Base-by-base conservation (phyloP, 495 filamentous ascomycete genomes). In the Penicillium verhagenii region DNA sequence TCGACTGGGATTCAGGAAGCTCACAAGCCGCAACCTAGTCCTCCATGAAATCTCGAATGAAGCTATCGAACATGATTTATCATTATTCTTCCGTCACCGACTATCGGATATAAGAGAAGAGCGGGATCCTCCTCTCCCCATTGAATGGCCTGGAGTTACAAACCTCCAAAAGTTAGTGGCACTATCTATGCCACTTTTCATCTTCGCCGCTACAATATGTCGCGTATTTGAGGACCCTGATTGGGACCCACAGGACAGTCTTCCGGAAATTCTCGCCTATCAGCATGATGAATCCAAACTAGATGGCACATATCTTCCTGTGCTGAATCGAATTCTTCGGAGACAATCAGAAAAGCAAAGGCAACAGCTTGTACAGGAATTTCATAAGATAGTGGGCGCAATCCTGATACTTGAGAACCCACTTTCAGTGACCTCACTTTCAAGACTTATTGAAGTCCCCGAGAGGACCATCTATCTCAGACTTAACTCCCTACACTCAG, bases 401-500 rank as follows among this genome's bases (percentile, higher is more conserved):
- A 47, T 47, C 25, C 8, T 26, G 19, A 26, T 13, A 7, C 25
- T 56, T 3, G 14, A 47, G 14, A 47, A 11, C 13, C 44, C 44
- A 29, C 24, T 47, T 7, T 31, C 44, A 14, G 44, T 47, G 3
- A 26, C 18, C 3, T 40, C 53, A 26, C 33, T 56, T 13, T 33
- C 53, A 10, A 56, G 10, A 11, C 37, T 56, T 50, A 37, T 56
- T 11, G 38, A 24, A 0, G 1, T 56, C 2, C 14, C 53, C 2
- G 37, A 50, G 35, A 6, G 25, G 7, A 13, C 45, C 23, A 44
- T 56, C 0, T 18, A 16, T 16, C 25, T 35, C 33, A 14, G 46
- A 20, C 25, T 56, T 1, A 45, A 45, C 14, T 16, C 28, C 11
- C 26, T 50, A 18, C 47, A 56, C 37, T 45, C 53, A 3, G 47